Conservation (phyloP, 2,329 filamentous ascomycete species). For the Fusarium pininemorale region DNA sequence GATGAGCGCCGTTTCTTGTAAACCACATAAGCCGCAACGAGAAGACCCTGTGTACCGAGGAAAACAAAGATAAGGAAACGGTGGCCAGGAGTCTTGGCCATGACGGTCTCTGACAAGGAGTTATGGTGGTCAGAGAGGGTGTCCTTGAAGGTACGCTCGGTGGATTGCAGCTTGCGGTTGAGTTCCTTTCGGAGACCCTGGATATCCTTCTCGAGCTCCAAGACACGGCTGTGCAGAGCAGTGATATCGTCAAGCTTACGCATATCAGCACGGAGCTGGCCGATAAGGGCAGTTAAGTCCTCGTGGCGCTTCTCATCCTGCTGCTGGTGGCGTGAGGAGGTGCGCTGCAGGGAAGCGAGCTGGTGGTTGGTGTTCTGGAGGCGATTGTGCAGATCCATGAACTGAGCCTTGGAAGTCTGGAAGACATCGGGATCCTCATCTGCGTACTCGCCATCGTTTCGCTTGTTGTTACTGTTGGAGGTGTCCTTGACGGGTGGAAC, state of each 20-base stretch:
- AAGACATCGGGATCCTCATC: constrained; percentile 60
- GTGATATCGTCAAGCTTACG: constrained; percentile 57
- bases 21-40: constrained; percentile 73
- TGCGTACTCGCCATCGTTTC: constrained; percentile 53
- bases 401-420: constrained; percentile 68
- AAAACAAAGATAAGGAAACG: constrained; percentile 72
- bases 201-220: constrained; percentile 67
- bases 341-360: constrained; percentile 68
- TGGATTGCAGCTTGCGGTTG: constrained; percentile 58
- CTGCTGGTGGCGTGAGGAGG: constrained; percentile 61
- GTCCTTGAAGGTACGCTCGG: constrained; percentile 63
- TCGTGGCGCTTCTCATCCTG: constrained; percentile 65
- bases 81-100: constrained; percentile 60
- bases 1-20: constrained; percentile 82
- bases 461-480: constrained; percentile 37
- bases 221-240: constrained; percentile 56
- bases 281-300: constrained; percentile 60
- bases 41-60: constrained; percentile 76
- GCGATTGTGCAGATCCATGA: constrained; percentile 85
- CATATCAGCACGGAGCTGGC: constrained; percentile 57
- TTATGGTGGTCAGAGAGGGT: constrained; percentile 61
- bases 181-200: constrained; percentile 63
- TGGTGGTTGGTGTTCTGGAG: constrained; percentile 79
- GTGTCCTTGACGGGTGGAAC: constrained; percentile 30
- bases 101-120: constrained; percentile 58